These are phyloP conservation scores for Diaporthe vexans DNA, from an alignment of 2,329 filamentous ascomycete genomes.

Conservation along the genomic window DNA sequence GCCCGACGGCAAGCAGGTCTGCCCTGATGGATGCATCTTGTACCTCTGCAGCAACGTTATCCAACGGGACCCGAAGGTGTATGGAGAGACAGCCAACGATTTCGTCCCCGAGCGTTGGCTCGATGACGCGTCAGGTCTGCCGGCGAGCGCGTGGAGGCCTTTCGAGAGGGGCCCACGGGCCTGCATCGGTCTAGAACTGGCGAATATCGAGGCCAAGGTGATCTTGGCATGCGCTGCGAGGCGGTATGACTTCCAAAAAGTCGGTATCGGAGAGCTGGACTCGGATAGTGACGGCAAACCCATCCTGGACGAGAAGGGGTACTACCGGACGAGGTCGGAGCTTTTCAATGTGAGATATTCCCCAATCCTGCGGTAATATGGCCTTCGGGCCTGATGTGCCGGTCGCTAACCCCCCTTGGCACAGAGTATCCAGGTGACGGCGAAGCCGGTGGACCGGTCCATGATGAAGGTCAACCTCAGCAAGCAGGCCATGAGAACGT, in stretches of 20 bases:
- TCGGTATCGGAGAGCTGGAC: conserved; percentile 49
- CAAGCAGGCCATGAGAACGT: conserved; percentile 27
- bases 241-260: conserved; percentile 51
- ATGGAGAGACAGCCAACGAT: conserved; percentile 51
- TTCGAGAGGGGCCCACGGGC: conserved; percentile 67
- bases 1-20: conserved; percentile 47
- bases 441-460: conserved; percentile 48
- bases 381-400: neutral
- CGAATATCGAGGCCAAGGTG: conserved; percentile 54
- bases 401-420: conserved; percentile 15
- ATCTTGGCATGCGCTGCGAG: conserved; percentile 50
- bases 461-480: conserved; percentile 47
- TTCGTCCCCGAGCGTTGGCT: conserved; percentile 59
- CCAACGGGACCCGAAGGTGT: conserved; percentile 53
- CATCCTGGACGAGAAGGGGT: conserved; percentile 45
- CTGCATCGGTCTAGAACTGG: conserved; percentile 69
- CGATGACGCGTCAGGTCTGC: conserved; percentile 45
- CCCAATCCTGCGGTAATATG: neutral
- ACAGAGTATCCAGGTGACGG: conserved; percentile 47
- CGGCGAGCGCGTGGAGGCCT: conserved; percentile 62
- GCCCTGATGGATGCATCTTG: conserved; percentile 53
- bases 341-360: conserved; percentile 48
- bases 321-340: conserved; percentile 46
- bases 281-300: conserved; percentile 45
- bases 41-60: conserved; percentile 53